A percentile compares a stretch with the other conserved stretches of the same genome.
Evolutionary conservation across 2,329 filamentous ascomycete species (phyloP).

Genomic region (Calonectria pauciramosa): DNA sequence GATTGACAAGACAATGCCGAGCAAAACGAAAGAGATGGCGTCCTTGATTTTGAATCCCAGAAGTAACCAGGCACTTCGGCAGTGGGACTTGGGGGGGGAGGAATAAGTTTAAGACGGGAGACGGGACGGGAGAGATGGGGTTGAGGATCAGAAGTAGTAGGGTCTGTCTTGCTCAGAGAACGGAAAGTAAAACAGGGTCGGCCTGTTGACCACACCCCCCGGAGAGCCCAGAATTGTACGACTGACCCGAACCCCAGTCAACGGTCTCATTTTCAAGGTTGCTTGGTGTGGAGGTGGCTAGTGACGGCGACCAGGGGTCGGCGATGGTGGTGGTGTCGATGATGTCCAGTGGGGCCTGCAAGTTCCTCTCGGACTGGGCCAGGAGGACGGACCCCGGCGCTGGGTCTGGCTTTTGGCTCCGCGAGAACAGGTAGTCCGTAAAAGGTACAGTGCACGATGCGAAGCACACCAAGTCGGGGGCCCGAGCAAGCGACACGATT

Average conservation of each 20-base stretch:
- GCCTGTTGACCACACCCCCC: slow-evolving; percentile 36
- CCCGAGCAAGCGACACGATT: slow-evolving; percentile 37
- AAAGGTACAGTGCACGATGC: slow-evolving; percentile 10
- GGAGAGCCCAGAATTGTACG: slow-evolving; percentile 45
- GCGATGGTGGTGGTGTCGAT: slow-evolving; percentile 49
- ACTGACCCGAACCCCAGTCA: slow-evolving; percentile 47
- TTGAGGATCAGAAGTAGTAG: slow-evolving; percentile 45
- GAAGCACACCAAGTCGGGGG: slow-evolving; percentile 30
- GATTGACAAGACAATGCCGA: slow-evolving; percentile 11
- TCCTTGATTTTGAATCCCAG: slow-evolving; percentile 21
- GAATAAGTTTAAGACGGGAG: slow-evolving; percentile 26
- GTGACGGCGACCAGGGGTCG: slow-evolving; percentile 46
- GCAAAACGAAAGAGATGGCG: slow-evolving; percentile 15
- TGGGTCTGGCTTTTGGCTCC: slow-evolving; percentile 35
- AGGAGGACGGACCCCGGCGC: slow-evolving; percentile 24
- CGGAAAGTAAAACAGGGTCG: slow-evolving; percentile 37
- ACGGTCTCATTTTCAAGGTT: slow-evolving; percentile 46
- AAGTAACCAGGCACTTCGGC: slow-evolving; percentile 34
- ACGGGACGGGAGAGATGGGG: slow-evolving; percentile 41
- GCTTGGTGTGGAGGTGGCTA: slow-evolving; percentile 49
- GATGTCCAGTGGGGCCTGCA: slow-evolving; percentile 44
- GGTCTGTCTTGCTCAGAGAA: slow-evolving; percentile 40
- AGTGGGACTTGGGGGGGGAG: slow-evolving; percentile 33
- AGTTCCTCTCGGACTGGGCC: slow-evolving; percentile 33
- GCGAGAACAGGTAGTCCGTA: slow-evolving; percentile 17